A percentile compares a stretch with the other conserved stretches of the same genome.
phyloP scores from a whole-genome alignment of 345 rosid genomes.

The Citrus maxima region DNA sequence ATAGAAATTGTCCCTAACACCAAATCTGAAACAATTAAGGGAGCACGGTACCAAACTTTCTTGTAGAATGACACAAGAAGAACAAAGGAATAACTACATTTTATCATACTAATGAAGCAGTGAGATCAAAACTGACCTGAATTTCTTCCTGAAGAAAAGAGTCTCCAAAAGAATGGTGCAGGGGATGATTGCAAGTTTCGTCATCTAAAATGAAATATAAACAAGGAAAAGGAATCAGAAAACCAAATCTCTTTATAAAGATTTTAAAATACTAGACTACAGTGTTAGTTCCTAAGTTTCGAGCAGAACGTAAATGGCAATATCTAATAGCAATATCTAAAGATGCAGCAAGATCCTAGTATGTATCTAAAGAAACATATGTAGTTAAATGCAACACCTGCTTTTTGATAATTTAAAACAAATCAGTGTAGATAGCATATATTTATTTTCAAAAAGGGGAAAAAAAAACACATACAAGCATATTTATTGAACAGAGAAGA shows the following conservation, averaged over 20 bases:
- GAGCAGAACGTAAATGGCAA: conserved; percentile 2
- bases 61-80: neutral
- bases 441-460: neutral
- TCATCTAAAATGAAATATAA: conserved; percentile 60
- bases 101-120: neutral
- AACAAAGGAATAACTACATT: conserved; percentile 13
- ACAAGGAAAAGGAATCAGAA: conserved; percentile 20
- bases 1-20: neutral
- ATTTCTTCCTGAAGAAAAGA: conserved; percentile 87
- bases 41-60: neutral
- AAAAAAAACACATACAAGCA: neutral
- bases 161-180: conserved; percentile 99
- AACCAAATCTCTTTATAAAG: neutral
- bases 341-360: neutral
- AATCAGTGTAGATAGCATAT: neutral
- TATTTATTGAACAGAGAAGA: neutral
- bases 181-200: conserved; percentile 97
- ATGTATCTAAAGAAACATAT: neutral
- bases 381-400: neutral
- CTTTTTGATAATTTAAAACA: neutral
- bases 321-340: neutral
- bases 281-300: neutral
- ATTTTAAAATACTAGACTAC: neutral
- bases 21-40: conserved; percentile 1
- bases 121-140: conserved; percentile 59